Evolutionary conservation across 192 early-diverging fungal genomes (phyloP).

Genomic region (Spizellomyces punctatus): DNA sequence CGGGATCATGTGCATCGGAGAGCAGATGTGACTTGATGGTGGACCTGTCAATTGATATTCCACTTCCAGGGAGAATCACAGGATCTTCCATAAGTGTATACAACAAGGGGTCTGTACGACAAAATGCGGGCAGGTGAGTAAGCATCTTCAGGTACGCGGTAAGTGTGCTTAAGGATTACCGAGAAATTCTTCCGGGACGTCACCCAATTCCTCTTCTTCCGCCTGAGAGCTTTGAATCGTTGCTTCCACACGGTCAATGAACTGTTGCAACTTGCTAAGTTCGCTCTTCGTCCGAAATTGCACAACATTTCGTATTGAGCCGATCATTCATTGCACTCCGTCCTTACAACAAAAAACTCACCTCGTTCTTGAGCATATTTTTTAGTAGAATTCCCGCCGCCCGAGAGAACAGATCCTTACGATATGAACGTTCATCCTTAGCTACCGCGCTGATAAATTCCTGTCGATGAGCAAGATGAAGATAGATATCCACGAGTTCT

Average conservation of each 20-base stretch:
- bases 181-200: conserved; percentile 87
- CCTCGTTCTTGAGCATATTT: conserved; percentile 62
- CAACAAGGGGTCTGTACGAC: conserved; percentile 11
- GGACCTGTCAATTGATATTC: conserved; percentile 78
- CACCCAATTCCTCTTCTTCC: conserved; percentile 80
- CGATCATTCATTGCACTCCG: background rate
- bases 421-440: conserved; percentile 83
- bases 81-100: conserved; percentile 84
- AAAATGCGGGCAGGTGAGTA: background rate
- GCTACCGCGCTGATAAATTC: conserved; percentile 84
- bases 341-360: background rate
- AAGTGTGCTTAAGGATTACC: conserved; percentile 46
- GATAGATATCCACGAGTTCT: conserved; percentile 82
- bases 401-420: conserved; percentile 72
- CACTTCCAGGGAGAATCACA: conserved; percentile 85
- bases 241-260: conserved; percentile 76
- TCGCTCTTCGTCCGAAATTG: conserved; percentile 53
- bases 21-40: conserved; percentile 89
- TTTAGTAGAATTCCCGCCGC: conserved; percentile 69
- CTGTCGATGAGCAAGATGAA: conserved; percentile 64
- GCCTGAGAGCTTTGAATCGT: conserved; percentile 60
- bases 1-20: conserved; percentile 84
- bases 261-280: conserved; percentile 58
- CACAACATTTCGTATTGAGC: no score
- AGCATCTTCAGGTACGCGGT: background rate